A percentile compares a stretch with the other conserved stretches of the same genome.
Evolutionary conservation across 495 filamentous ascomycete genomes (phyloP).

Genomic region (Xylaria sp.): DNA sequence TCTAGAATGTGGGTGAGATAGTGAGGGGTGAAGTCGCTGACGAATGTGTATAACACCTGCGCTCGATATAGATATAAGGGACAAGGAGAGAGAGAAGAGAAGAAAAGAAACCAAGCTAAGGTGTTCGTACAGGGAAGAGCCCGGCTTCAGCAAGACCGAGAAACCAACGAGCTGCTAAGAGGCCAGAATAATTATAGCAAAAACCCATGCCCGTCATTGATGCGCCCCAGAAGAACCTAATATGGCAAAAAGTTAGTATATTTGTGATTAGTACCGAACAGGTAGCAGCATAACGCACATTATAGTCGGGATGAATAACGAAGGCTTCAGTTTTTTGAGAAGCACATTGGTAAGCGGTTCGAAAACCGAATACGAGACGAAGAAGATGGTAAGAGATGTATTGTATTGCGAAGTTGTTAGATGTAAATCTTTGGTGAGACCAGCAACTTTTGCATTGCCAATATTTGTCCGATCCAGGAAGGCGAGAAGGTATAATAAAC

Average conservation of each 20-base stretch:
- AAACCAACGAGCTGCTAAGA: constrained; percentile 86
- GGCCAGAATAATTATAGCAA: constrained; percentile 74
- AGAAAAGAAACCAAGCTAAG: background rate
- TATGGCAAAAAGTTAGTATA: constrained; percentile 26
- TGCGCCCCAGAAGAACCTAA: constrained; percentile 69
- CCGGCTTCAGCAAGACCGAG: constrained; percentile 86
- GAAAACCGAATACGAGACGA: constrained; percentile 86
- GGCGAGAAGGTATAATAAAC: constrained; percentile 81
- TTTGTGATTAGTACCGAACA: constrained; percentile 9
- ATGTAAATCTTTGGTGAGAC: constrained; percentile 67
- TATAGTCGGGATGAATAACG: constrained; percentile 68
- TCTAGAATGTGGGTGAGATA: background rate
- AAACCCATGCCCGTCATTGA: constrained; percentile 87
- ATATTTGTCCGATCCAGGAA: constrained; percentile 88
- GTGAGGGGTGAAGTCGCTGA: background rate
- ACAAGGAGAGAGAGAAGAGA: background rate
- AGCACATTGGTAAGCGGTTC: constrained; percentile 90
- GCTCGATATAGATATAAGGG: background rate
- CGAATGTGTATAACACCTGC: background rate
- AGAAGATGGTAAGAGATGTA: constrained; percentile 82
- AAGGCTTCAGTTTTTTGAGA: constrained; percentile 72
- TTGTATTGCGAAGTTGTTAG: constrained; percentile 67
- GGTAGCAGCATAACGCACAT: constrained; percentile 64
- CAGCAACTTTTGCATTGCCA: constrained; percentile 87
- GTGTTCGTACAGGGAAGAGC: constrained; percentile 68